A percentile compares a stretch with the other conserved stretches of the same genome.
Evolutionary conservation across 2,329 filamentous ascomycete species (phyloP).

Genomic region (Pestalotiopsis sp.): DNA sequence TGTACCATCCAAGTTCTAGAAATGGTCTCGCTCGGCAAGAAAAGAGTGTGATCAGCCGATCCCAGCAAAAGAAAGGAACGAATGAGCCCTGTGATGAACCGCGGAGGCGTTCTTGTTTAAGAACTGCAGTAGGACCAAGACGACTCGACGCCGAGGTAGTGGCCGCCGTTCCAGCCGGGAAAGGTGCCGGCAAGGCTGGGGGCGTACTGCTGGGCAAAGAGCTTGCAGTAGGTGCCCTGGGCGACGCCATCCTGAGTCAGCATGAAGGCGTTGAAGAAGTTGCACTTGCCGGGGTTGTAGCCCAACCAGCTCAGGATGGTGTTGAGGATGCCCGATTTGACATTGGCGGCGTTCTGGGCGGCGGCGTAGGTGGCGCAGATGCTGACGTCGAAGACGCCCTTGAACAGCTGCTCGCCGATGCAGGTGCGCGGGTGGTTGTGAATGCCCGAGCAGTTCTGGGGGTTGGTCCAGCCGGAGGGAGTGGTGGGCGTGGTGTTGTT

Average conservation of each 20-base stretch:
- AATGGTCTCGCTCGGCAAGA: neutral
- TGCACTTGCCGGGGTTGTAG: conserved; percentile 14
- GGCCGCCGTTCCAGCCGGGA: conserved; percentile 6
- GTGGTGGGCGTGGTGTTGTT: conserved; percentile 16
- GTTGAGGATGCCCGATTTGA: neutral
- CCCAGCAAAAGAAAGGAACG: neutral
- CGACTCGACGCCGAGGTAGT: conserved; percentile 8
- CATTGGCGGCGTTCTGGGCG: conserved; percentile 14
- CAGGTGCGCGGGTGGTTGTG: conserved; percentile 15
- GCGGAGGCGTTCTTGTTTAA: neutral
- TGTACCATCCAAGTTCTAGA: neutral
- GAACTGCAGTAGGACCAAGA: conserved; percentile 7
- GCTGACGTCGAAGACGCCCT: conserved; percentile 13
- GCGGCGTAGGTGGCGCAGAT: conserved; percentile 14
- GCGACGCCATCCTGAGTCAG: conserved; percentile 12
- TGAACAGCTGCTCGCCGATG: conserved; percentile 15
- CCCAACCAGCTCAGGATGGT: conserved; percentile 9
- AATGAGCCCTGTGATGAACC: neutral
- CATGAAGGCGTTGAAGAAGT: conserved; percentile 17
- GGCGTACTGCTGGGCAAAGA: conserved; percentile 15
- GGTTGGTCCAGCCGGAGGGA: conserved; percentile 14
- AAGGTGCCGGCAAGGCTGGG: neutral
- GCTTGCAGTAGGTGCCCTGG: conserved; percentile 15
- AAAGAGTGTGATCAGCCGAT: neutral
- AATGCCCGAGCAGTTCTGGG: conserved; percentile 12